phyloP scores from a whole-genome alignment of 495 filamentous ascomycete genomes.

The Podospora pseudopauciseta region DNA sequence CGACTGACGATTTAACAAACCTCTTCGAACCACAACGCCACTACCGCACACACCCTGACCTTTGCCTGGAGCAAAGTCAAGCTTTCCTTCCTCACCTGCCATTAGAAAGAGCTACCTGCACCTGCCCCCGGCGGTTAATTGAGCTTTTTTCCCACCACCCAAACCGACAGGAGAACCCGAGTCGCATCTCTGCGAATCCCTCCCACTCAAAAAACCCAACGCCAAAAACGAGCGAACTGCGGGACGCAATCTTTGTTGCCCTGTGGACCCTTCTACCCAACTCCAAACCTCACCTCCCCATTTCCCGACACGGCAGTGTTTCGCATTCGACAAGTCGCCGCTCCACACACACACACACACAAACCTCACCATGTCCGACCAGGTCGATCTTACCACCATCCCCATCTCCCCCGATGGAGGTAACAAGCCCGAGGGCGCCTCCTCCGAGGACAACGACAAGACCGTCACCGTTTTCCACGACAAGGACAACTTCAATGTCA shows the following conservation, averaged over 20 bases:
- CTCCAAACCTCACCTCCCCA: constrained; percentile 7
- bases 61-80: constrained; percentile 34
- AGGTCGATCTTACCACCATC: constrained; percentile 60
- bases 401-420: constrained; percentile 68
- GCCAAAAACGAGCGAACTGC: not conserved
- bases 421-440: constrained; percentile 36
- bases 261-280: constrained; percentile 16
- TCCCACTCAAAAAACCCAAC: not conserved
- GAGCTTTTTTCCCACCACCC: constrained; percentile 7
- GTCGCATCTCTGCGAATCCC: not conserved
- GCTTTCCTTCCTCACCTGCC: constrained; percentile 24
- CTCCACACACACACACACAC: constrained; percentile 1
- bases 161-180: constrained; percentile 1
- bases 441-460: constrained; percentile 46
- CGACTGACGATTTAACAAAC: constrained; percentile 12
- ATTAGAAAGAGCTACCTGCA: not conserved
- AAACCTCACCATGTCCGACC: constrained; percentile 42
- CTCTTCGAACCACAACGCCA: constrained; percentile 10
- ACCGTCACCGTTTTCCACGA: constrained; percentile 92
- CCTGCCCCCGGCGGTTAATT: not conserved
- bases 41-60: constrained; percentile 9
- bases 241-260: constrained; percentile 14
- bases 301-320: constrained; percentile 7
- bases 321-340: constrained; percentile 6
- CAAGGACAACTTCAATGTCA: constrained; percentile 97